Evolutionary conservation across 805 yeast genomes (phyloP).

Genomic region (Candida coquimbonensis): DNA sequence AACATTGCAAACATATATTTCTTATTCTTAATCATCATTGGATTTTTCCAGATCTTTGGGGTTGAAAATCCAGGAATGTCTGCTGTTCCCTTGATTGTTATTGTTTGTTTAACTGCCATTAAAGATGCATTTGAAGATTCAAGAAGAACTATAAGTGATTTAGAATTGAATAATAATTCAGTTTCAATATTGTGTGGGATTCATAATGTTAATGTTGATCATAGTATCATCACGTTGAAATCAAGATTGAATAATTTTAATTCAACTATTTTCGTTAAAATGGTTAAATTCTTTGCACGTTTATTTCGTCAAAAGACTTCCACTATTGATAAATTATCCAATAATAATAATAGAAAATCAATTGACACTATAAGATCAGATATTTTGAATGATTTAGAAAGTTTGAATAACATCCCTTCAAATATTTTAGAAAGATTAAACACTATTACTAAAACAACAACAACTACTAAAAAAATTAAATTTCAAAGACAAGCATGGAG

Average conservation of each 20-base stretch:
- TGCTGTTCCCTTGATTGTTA: slow-evolving; percentile 74
- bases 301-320: slow-evolving; percentile 12
- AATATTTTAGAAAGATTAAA: slow-evolving; percentile 3
- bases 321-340: slow-evolving; percentile 11
- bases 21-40: slow-evolving; percentile 69
- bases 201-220: slow-evolving; percentile 51
- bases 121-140: slow-evolving; percentile 81
- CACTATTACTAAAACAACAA: slow-evolving; percentile 2
- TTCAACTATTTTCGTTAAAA: slow-evolving; percentile 21
- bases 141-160: slow-evolving; percentile 60
- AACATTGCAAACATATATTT: slow-evolving; percentile 91
- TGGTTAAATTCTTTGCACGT: slow-evolving; percentile 15
- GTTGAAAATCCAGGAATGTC: slow-evolving; percentile 71
- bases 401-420: slow-evolving; percentile 1
- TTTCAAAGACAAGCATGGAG: slow-evolving; percentile 51
- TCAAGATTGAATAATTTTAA: slow-evolving; percentile 56
- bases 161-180: slow-evolving; percentile 67
- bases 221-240: slow-evolving; percentile 41
- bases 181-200: slow-evolving; percentile 56
- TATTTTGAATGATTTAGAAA: slow-evolving; percentile 1
- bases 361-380: slow-evolving; percentile 14
- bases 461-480: slow-evolving; percentile 15
- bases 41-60: slow-evolving; percentile 71
- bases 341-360: neutral
- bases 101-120: slow-evolving; percentile 65